These are phyloP conservation scores for Gynostemma pentaphyllum DNA, from an alignment of 306 rosid species.

Conservation along the genomic window DNA sequence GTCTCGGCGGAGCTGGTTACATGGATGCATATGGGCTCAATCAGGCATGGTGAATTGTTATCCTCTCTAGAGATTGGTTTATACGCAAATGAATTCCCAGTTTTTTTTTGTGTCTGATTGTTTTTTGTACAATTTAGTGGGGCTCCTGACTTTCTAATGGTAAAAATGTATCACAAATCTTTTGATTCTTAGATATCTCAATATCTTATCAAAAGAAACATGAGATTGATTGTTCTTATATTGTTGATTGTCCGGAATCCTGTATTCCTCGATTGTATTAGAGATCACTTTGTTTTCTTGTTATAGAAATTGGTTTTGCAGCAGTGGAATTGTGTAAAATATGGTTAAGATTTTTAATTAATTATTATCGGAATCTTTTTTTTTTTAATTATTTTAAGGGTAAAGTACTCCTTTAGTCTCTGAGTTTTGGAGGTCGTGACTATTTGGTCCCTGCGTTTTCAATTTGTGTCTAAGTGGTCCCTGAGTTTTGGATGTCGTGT, in stretches of 20 bases:
- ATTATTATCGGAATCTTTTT: no score
- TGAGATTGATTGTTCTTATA: not conserved
- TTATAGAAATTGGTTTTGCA: not conserved
- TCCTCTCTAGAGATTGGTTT: not conserved
- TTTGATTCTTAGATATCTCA: not conserved
- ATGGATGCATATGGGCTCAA: conserved; percentile 67
- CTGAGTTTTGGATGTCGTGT: no score
- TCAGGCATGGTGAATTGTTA: conserved; percentile 34
- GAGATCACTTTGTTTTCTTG: not conserved
- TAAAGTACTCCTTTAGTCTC: no score
- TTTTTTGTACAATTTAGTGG: not conserved
- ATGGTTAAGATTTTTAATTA: no score
- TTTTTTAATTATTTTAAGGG: no score
- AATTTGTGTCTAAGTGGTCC: no score
- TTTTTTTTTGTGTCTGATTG: not conserved
- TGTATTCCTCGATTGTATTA: conserved; percentile 3
- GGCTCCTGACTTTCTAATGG: not conserved
- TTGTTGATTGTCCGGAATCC: not conserved
- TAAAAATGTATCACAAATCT: not conserved
- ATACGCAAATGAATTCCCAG: not conserved
- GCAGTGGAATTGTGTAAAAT: not conserved
- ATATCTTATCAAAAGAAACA: not conserved
- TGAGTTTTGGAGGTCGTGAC: no score
- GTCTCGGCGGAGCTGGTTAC: conserved; percentile 44
- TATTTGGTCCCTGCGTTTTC: no score